Percentiles rank a stretch among this genome's conserved stretches.
Conservation (phyloP, 169 alveolate species). For the Eimeria praecox region DNA sequence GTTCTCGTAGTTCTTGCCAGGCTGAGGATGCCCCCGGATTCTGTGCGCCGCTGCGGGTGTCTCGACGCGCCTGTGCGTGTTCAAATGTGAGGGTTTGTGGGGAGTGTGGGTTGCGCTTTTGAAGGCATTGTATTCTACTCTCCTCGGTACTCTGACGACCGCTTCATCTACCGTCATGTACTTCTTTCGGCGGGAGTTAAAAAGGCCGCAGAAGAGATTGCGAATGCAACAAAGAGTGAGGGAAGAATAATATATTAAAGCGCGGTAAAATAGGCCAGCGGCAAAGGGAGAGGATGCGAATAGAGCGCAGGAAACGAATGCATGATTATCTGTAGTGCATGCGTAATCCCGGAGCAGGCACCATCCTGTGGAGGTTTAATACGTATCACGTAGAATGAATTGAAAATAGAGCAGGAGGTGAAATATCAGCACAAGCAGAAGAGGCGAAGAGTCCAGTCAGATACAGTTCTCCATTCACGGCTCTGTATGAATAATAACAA, state of each 20-base stretch:
- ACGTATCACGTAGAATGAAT: background rate
- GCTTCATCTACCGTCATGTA: constrained; percentile 90
- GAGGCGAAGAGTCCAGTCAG: background rate
- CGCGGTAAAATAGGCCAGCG: background rate
- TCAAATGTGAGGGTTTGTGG: background rate
- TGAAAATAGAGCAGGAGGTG: background rate
- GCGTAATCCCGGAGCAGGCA: background rate
- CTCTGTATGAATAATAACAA: background rate
- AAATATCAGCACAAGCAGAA: background rate
- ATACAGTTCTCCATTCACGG: background rate
- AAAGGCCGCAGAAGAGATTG: constrained; percentile 87
- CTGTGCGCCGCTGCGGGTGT: background rate
- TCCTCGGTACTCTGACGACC: constrained; percentile 91
- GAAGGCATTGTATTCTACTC: constrained; percentile 92
- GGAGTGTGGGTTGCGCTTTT: background rate
- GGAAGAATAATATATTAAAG: background rate
- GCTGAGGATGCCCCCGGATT: background rate
- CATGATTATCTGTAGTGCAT: background rate
- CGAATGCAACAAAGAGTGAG: constrained; percentile 62
- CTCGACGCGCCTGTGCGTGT: background rate
- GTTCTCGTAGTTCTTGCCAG: too few species aligned
- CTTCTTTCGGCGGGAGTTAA: constrained; percentile 90
- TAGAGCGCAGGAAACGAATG: background rate
- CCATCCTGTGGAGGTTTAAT: background rate
- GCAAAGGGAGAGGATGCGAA: background rate